Conservation (phyloP, 345 rosid species). For the Pistacia vera region DNA sequence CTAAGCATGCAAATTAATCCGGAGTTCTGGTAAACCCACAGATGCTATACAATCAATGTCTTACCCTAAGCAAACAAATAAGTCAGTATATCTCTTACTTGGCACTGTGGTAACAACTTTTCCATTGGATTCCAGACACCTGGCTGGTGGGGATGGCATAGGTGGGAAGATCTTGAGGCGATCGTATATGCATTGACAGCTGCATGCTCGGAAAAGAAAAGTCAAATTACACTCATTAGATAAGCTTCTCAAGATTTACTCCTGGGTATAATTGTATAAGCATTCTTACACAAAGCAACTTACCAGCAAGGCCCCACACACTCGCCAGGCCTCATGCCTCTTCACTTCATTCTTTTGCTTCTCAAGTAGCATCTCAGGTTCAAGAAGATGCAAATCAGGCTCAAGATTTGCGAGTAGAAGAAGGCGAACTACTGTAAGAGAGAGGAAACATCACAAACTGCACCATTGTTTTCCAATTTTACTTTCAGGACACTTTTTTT, state of each 20-base stretch:
- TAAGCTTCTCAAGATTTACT: conserved; percentile 5
- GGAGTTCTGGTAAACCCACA: neutral
- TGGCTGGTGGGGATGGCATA: conserved; percentile 55
- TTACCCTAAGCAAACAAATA: neutral
- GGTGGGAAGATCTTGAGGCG: conserved; percentile 75
- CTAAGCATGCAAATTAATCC: neutral
- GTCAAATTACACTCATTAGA: neutral
- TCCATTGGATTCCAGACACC: conserved; percentile 45
- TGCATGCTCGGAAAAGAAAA: conserved; percentile 57
- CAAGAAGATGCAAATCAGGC: conserved; percentile 78
- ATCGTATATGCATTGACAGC: conserved; percentile 65
- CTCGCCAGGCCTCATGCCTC: conserved; percentile 93
- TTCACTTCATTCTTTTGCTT: conserved; percentile 85
- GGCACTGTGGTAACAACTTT: conserved; percentile 43
- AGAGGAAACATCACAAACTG: conserved; percentile 18
- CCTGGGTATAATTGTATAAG: conserved; percentile 9
- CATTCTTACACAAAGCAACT: conserved; percentile 26
- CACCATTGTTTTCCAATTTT: neutral
- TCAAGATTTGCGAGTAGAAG: conserved; percentile 79
- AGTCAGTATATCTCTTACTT: conserved; percentile 43
- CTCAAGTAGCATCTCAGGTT: conserved; percentile 87
- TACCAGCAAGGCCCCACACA: conserved; percentile 86
- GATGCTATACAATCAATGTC: neutral
- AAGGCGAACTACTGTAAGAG: conserved; percentile 56
- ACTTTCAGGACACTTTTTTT: neutral